Base-by-base conservation (phyloP, 148 eudicot species). In the Rhododendron ferrugineum region DNA sequence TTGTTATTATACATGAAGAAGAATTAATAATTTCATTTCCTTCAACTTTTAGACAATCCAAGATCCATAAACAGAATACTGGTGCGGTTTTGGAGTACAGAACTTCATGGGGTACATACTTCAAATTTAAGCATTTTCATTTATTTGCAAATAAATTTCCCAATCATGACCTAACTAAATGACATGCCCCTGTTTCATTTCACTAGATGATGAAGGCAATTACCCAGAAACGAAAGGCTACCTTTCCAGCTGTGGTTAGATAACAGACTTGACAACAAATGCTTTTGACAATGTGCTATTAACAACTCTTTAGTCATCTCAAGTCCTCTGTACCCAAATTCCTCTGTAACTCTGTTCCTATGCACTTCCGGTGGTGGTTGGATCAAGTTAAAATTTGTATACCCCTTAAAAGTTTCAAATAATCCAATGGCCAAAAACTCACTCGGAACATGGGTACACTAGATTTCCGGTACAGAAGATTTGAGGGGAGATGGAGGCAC, bases 121-220 rank as follows among this genome's bases (percentile, higher is more conserved):
- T 88, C n/a, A 82, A 50, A 82, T 14, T 20, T 22, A 88, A 85
- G 87, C 87, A 85, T 40, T 78, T 54, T 18, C 42, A 22, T 40
- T 36, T 20, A 50, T 37, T 36, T 44, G 47, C 68, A 15, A n/a
- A 44, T 79, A 56, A 44, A 30, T 32, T 54, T 28, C 60, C 56
- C 15, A 85, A 88, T 56, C 81, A 82, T 56, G 58, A 83, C 87
- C 88, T 70, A 88, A 85, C 89, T 32, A 73, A 68, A 28, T 86
- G 85, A 68, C 22, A 28, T 30, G 20, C 11, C 76, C 47, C 64
- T 66, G 36, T 79, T 66, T 70, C 83, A 26, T 62, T 18, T 85
- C 86, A 80, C 42, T 5, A 28, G 20, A 83, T 72, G 23, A 83
- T 72, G 75, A 86, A 46, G 86, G 82, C 82, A 83, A 77, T 70